Evolutionary conservation across 306 rosid genomes (phyloP).

Genomic region (Sechiopsis laciniata): DNA sequence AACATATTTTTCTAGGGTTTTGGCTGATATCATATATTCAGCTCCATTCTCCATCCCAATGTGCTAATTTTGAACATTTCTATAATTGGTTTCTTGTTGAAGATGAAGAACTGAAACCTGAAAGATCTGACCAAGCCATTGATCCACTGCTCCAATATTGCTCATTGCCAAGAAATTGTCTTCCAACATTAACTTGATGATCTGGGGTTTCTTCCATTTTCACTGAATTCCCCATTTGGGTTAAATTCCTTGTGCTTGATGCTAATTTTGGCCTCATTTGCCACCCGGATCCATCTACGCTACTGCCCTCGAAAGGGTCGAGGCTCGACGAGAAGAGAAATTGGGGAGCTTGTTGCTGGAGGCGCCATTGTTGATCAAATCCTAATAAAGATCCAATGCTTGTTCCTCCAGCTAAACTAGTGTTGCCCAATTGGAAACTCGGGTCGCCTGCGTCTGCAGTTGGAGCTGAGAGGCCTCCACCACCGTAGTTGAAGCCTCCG

Average conservation of each 20-base stretch:
- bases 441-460: neutral
- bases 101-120: constrained; percentile 25
- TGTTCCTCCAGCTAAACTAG: constrained; percentile 15
- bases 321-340: constrained; percentile 18
- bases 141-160: constrained; percentile 23
- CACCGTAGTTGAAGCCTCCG: constrained; percentile 7
- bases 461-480: constrained; percentile 9
- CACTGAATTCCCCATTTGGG: constrained; percentile 16
- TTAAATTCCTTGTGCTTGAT: neutral
- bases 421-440: constrained; percentile 16
- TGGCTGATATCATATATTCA: neutral
- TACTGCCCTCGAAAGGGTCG: constrained; percentile 5
- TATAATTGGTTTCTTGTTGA: constrained; percentile 23
- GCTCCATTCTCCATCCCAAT: neutral
- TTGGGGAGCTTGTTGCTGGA: constrained; percentile 22
- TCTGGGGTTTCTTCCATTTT: constrained; percentile 24
- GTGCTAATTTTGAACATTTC: neutral
- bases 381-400: constrained; percentile 22
- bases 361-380: constrained; percentile 26
- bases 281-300: neutral
- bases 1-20: constrained; percentile 19
- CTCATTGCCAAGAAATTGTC: constrained; percentile 13
- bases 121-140: constrained; percentile 24
- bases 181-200: constrained; percentile 8
- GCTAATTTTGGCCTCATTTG: neutral